Percentiles rank a stretch among this genome's conserved stretches.
phyloP scores from a whole-genome alignment of 345 rosid species.

The Eutrema yunnanense region DNA sequence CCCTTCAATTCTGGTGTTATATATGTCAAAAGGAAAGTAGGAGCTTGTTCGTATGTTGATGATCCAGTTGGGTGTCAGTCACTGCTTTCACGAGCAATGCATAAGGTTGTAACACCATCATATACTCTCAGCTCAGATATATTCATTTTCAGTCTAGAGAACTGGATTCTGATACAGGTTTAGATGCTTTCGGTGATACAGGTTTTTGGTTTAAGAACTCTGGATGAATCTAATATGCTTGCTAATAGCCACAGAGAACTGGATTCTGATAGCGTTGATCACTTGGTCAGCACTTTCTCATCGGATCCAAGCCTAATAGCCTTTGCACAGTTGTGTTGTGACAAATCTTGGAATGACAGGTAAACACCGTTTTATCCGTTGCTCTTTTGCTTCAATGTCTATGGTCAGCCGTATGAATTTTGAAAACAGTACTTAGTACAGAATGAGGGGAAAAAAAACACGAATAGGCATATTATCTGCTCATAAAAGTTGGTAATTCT shows the following conservation, averaged over 20 bases:
- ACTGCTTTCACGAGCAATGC: conserved; percentile 90
- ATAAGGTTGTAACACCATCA: conserved; percentile 53
- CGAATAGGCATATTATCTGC: too few species aligned
- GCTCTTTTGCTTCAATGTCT: background rate
- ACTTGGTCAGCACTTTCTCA: conserved; percentile 88
- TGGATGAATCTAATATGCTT: conserved; percentile 32
- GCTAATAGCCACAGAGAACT: conserved; percentile 36
- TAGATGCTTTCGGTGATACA: conserved; percentile 28
- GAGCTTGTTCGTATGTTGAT: conserved; percentile 96
- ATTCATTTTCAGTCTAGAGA: background rate
- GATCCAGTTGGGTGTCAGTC: conserved; percentile 95
- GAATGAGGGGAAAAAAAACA: too few species aligned
- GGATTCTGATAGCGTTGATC: conserved; percentile 66
- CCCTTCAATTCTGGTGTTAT: conserved; percentile 85
- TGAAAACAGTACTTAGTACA: too few species aligned
- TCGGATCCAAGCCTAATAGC: conserved; percentile 96
- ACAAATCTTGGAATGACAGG: conserved; percentile 82
- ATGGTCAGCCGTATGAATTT: background rate
- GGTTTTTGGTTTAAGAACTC: conserved; percentile 75
- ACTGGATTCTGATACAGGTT: background rate
- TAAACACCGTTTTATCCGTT: conserved; percentile 16
- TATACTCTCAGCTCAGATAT: conserved; percentile 5
- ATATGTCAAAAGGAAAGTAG: conserved; percentile 86
- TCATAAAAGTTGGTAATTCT: background rate
- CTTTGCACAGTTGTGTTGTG: conserved; percentile 86